Evolutionary conservation across 225 moss, liverwort and hornwort genomes (phyloP).

Genomic region (Neckera pumila): DNA sequence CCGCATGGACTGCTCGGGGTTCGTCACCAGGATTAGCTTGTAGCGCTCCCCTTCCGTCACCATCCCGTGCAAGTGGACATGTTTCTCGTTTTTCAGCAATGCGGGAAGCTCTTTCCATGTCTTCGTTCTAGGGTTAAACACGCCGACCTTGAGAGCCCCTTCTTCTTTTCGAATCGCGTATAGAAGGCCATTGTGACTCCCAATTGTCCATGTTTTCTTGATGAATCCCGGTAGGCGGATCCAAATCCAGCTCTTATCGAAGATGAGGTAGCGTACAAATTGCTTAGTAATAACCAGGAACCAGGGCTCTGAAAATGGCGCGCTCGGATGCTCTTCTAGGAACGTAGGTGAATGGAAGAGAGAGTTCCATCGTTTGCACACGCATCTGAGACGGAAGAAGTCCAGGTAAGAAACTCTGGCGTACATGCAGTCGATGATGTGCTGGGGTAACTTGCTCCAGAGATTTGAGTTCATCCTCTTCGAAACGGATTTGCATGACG

Average conservation of each 20-base stretch:
- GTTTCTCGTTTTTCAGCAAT: conserved; percentile 9
- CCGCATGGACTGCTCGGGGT: conserved; percentile 16
- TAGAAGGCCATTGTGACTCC: conserved; percentile 10
- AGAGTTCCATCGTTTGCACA: conserved; percentile 25
- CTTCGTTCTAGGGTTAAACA: conserved; percentile 28
- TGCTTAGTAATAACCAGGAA: conserved; percentile 38
- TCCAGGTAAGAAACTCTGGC: conserved; percentile 21
- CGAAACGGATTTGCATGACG: conserved; percentile 14
- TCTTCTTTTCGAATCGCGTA: conserved; percentile 22
- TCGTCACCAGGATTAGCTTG: conserved; percentile 31
- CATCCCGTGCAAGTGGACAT: conserved; percentile 37
- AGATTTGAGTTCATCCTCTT: conserved; percentile 16
- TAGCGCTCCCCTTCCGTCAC: conserved; percentile 1
- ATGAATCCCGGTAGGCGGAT: conserved; percentile 19
- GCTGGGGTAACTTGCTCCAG: conserved; percentile 28
- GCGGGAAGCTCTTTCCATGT: conserved; percentile 28
- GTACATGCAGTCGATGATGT: conserved; percentile 34
- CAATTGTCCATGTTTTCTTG: conserved; percentile 18
- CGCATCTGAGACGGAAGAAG: conserved; percentile 39
- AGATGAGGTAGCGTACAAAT: conserved; percentile 30
- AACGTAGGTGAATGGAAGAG: conserved; percentile 6
- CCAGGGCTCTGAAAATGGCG: conserved; percentile 23
- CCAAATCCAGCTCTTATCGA: conserved; percentile 26
- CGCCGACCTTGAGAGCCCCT: conserved; percentile 5
- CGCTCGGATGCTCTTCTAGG: conserved; percentile 9